Evolutionary conservation across 2,329 filamentous ascomycete genomes (phyloP).

Genomic region (Daldinia sp.): DNA sequence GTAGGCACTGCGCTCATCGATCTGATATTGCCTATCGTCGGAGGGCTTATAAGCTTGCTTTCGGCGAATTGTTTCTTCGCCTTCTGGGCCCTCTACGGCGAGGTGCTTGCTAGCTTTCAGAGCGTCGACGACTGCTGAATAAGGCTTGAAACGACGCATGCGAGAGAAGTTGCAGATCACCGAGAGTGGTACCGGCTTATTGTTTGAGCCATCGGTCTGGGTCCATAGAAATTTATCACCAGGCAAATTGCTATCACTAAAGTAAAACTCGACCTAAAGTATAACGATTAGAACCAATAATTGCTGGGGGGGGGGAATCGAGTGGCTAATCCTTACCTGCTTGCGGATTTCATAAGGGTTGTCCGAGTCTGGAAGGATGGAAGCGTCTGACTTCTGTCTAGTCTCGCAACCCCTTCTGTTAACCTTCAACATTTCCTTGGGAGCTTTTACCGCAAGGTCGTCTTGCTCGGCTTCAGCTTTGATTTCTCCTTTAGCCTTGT

Average conservation of each 20-base stretch:
- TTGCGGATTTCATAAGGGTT: conserved; percentile 84
- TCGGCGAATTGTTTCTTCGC: conserved; percentile 76
- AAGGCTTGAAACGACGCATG: conserved; percentile 94
- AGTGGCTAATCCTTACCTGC: conserved; percentile 64
- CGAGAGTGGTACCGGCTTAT: conserved; percentile 81
- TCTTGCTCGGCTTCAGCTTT: conserved; percentile 40
- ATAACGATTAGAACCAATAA: conserved; percentile 4
- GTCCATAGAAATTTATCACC: conserved; percentile 88
- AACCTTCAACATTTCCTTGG: conserved; percentile 55
- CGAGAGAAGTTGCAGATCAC: conserved; percentile 89
- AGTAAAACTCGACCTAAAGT: conserved; percentile 59
- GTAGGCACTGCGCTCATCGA: conserved; percentile 81
- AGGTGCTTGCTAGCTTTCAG: conserved; percentile 80
- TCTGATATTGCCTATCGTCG: conserved; percentile 66
- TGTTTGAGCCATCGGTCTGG: conserved; percentile 78
- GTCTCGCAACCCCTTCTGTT: conserved; percentile 63
- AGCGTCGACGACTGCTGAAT: conserved; percentile 82
- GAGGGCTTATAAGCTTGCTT: conserved; percentile 73
- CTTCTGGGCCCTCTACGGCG: conserved; percentile 76
- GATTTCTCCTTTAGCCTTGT: conserved; percentile 33
- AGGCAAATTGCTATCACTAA: conserved; percentile 68
- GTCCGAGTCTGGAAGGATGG: conserved; percentile 71
- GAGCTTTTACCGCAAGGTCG: conserved; percentile 32
- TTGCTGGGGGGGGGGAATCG: not conserved
- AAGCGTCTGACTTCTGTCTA: conserved; percentile 71